Base-by-base conservation (phyloP, 257 asterid genomes). In the Knoxia roxburghii region DNA sequence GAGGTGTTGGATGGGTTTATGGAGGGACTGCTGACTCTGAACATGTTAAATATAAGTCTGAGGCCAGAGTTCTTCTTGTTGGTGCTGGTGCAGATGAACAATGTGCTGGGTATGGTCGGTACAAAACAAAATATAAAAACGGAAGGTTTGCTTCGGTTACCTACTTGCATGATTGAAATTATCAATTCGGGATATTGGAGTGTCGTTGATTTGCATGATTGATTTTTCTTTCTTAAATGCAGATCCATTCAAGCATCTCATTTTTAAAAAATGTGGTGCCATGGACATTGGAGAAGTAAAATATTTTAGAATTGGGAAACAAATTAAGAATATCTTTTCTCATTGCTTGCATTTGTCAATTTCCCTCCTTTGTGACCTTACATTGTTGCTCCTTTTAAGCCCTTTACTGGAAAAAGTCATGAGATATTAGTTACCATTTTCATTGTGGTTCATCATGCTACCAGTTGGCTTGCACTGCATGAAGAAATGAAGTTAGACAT, bases 71-170 rank as follows among this genome's bases (percentile, higher is more conserved):
- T 84, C 96, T 93, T 14, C 78, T 93, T 57, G 94, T 88, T 77
- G 99, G 99, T 70, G 71, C 99, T 76, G 99, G 98, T 69, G 99
- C 99, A 57, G 99, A 93, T 59, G 99, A 93, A 68, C 99, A 93
- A 62, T 93, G 99, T 83, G 99, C 97, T 46, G 99, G 99, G 61
- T 90, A 93, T 80, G 99, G 99, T 62, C 96, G 99, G 61, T 97
- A 93, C 65, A 88, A 70, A 84, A 93, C 99, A 60, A 93, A 86
- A 79, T 93, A 76, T 78, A 84, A 89, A 83, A 79, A 84, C 46
- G 85, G 79, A 80, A 90, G 97, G 97, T 90, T 65, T 45, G 49
- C 57, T 51, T 50, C 59, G 68, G 35, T 35, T 58, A 30, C 18
- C n/a, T 54, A 26, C 32, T 1, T 37, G 20, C n/a, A 18, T 23